phyloP scores from a whole-genome alignment of 768 basidiomycete genomes.

The Mycena rebaudengoi region DNA sequence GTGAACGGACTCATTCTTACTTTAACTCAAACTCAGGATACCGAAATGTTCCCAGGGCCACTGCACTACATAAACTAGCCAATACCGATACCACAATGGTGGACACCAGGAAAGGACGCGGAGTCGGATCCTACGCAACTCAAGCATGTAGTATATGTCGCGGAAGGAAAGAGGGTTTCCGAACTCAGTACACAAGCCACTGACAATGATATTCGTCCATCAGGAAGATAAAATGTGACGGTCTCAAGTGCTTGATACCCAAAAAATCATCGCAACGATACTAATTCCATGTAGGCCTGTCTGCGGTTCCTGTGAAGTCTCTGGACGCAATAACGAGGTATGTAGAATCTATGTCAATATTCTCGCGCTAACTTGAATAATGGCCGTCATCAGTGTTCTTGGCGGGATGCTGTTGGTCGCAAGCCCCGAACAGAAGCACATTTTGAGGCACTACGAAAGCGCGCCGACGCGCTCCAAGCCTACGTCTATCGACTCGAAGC shows the following conservation, averaged over 20 bases:
- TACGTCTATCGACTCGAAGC: constrained; percentile 11
- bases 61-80: too few species aligned
- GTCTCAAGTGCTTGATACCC: too few species aligned
- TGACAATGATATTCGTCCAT: too few species aligned
- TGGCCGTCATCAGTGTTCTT: constrained; percentile 26
- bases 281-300: too few species aligned
- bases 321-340: constrained; percentile 19
- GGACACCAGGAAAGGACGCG: too few species aligned
- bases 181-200: neutral
- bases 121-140: neutral
- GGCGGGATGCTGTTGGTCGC: constrained; percentile 6
- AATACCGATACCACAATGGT: too few species aligned
- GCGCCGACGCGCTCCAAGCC: constrained; percentile 14
- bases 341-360: too few species aligned
- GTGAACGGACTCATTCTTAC: too few species aligned
- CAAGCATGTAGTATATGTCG: neutral
- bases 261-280: too few species aligned
- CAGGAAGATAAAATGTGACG: constrained; percentile 28
- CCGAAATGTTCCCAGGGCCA: too few species aligned
- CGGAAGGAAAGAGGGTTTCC: neutral
- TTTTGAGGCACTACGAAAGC: constrained; percentile 25
- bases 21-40: too few species aligned
- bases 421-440: constrained; percentile 22
- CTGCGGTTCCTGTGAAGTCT: constrained; percentile 18
- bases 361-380: too few species aligned